Base-by-base conservation (phyloP, 306 rosid species). In the Malus sylvestris region DNA sequence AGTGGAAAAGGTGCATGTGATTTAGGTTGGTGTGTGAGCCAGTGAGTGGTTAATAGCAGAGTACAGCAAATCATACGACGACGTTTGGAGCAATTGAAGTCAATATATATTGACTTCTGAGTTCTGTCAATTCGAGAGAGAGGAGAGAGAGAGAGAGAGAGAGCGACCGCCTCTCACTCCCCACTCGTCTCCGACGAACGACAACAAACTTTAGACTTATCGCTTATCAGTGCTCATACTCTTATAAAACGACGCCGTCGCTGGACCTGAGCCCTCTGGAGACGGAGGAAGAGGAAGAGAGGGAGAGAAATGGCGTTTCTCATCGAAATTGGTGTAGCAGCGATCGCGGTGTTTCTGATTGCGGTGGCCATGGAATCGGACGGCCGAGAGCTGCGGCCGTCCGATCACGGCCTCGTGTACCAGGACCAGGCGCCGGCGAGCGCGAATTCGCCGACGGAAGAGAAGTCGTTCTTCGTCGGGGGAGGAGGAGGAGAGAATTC, bases 381-480 rank as follows among this genome's bases (percentile, higher is more conserved):
- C 51, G 84, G 78, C 7, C 76, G 75, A 35, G 98, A 94, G 60
- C 85, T 91, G 71, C 90, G 97, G 45, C 98, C 98, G 3, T 88
- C 98, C 52, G 83, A 89, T 33, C 98, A 95, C 73, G 97, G 98
- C 1, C 83, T 95, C 55, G 79, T 23, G 8, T 88, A 68, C 86
- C 93, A 91, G 82, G 74, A 80, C 51, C 67, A 80, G 57, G 77
- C 90, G 10, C 82, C 87, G 10, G 81, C 85, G 44, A 78, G 76
- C 4, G 83, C 79, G 45, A 44, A 68, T 8, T 77, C 76, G 15
- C 78, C 96, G 44, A 67, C 77, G 51, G 91, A 74, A 69, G 88
- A 87, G 91, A 81, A 5, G 68, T 82, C 95, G 60, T 95, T 92
- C 87, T 95, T 92, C 88, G 90, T 7, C 76, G 76, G 67, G 4